phyloP scores from a whole-genome alignment of 2,329 filamentous ascomycete species.

The Penicillium sclerotiorum region DNA sequence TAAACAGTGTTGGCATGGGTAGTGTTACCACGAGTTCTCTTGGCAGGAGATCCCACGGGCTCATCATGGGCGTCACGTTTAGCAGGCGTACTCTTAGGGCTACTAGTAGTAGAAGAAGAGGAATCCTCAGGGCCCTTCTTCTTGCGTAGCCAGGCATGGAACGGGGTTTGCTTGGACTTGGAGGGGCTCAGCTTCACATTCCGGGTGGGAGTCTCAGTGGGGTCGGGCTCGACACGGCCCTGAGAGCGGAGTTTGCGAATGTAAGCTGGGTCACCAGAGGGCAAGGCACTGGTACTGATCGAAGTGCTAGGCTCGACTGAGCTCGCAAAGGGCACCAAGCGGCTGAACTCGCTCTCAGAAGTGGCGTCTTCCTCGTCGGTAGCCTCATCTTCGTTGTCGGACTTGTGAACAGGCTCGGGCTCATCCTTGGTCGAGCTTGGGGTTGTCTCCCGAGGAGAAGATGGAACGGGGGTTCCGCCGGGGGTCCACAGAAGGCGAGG shows the following conservation, averaged over 20 bases:
- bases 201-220: slow-evolving; percentile 28
- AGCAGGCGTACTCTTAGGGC: slow-evolving; percentile 28
- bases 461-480: slow-evolving; percentile 28
- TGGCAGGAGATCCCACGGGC: slow-evolving; percentile 30
- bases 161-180: slow-evolving; percentile 35
- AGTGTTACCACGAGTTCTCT: slow-evolving; percentile 34
- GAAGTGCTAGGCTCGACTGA: slow-evolving; percentile 9
- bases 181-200: slow-evolving; percentile 5
- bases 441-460: not conserved
- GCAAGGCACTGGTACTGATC: too few relatives aligned
- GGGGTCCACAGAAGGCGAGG: slow-evolving; percentile 61
- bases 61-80: slow-evolving; percentile 38
- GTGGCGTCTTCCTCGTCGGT: slow-evolving; percentile 58
- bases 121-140: slow-evolving; percentile 34
- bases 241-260: slow-evolving; percentile 39
- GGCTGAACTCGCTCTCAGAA: too few relatives aligned
- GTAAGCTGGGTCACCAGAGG: slow-evolving; percentile 34
- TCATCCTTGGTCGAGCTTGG: slow-evolving; percentile 35
- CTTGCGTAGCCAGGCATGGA: slow-evolving; percentile 44
- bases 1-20: too few relatives aligned
- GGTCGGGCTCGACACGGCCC: slow-evolving; percentile 20
- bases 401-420: slow-evolving; percentile 36
- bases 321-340: too few relatives aligned
- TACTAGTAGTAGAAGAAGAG: slow-evolving; percentile 18
- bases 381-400: slow-evolving; percentile 50